Percentiles rank a stretch among this genome's conserved stretches.
Evolutionary conservation across 805 yeast genomes (phyloP).

Genomic region (Ascoidea rubescens): DNA sequence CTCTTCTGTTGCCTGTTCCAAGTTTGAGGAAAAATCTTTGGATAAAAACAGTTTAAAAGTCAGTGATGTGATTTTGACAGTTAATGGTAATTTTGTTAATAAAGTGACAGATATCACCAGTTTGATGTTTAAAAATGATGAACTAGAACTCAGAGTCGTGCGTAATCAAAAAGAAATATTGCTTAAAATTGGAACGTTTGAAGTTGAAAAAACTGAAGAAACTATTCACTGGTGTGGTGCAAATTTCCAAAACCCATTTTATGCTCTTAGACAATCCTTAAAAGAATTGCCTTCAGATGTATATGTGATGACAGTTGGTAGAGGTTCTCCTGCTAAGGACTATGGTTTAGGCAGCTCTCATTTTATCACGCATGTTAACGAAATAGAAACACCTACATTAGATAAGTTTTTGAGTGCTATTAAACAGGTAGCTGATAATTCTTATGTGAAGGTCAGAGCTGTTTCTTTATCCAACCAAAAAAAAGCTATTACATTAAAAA

Average conservation of each 20-base stretch:
- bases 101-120: slow-evolving; percentile 51
- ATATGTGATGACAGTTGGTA: slow-evolving; percentile 57
- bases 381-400: slow-evolving; percentile 32
- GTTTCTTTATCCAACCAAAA: slow-evolving; percentile 51
- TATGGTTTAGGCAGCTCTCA: not conserved
- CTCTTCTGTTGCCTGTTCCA: slow-evolving; percentile 45
- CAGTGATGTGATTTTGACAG: slow-evolving; percentile 70
- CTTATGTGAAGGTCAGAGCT: slow-evolving; percentile 67
- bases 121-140: slow-evolving; percentile 19
- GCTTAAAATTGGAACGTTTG: slow-evolving; percentile 49
- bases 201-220: slow-evolving; percentile 48
- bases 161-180: slow-evolving; percentile 55
- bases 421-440: slow-evolving; percentile 61
- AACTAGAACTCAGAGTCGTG: slow-evolving; percentile 46
- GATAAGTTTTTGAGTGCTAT: slow-evolving; percentile 55
- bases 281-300: slow-evolving; percentile 66
- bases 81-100: slow-evolving; percentile 51
- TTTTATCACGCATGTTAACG: not conserved
- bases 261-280: slow-evolving; percentile 78
- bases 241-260: slow-evolving; percentile 78
- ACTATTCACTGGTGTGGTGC: slow-evolving; percentile 78
- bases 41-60: slow-evolving; percentile 20
- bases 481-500: slow-evolving; percentile 1
- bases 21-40: slow-evolving; percentile 15
- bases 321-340: slow-evolving; percentile 51